Percentiles rank a stretch among this genome's conserved stretches.
phyloP scores from a whole-genome alignment of 257 asterid species.

The Phtheirospermum japonicum region DNA sequence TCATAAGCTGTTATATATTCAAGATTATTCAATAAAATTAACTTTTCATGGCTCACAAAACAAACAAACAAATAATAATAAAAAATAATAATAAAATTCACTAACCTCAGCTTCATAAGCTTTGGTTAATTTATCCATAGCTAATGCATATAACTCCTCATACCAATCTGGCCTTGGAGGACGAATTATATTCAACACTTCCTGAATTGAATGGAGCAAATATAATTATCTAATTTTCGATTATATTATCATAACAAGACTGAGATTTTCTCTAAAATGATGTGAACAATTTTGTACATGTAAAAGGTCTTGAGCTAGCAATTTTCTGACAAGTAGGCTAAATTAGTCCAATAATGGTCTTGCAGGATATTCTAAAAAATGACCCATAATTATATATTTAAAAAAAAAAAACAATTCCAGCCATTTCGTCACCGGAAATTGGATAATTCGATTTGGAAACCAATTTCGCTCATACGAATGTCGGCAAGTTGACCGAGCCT shows the following conservation, averaged over 20 bases:
- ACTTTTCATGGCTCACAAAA: background rate
- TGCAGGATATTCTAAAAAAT: no score
- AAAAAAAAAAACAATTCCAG: no score
- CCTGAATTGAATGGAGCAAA: slow-evolving; percentile 38
- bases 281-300: background rate
- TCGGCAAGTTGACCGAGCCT: no score
- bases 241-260: slow-evolving; percentile 4
- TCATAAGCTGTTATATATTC: background rate
- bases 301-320: no score
- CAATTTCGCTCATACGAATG: background rate
- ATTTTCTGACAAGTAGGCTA: no score
- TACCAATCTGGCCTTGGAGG: slow-evolving; percentile 93
- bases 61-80: no score
- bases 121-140: slow-evolving; percentile 50
- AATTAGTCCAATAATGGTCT: no score
- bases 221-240: background rate
- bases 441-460: no score
- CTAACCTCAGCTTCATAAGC: slow-evolving; percentile 83
- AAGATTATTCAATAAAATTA: background rate
- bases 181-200: slow-evolving; percentile 57
- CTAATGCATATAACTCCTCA: slow-evolving; percentile 78
- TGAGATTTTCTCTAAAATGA: background rate
- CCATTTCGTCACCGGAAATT: no score
- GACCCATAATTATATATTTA: no score
- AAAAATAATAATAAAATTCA: background rate